Percentiles rank a stretch among this genome's conserved stretches.
Evolutionary conservation across 148 eudicot genomes (phyloP).

Genomic region (Camellia granthamiana): DNA sequence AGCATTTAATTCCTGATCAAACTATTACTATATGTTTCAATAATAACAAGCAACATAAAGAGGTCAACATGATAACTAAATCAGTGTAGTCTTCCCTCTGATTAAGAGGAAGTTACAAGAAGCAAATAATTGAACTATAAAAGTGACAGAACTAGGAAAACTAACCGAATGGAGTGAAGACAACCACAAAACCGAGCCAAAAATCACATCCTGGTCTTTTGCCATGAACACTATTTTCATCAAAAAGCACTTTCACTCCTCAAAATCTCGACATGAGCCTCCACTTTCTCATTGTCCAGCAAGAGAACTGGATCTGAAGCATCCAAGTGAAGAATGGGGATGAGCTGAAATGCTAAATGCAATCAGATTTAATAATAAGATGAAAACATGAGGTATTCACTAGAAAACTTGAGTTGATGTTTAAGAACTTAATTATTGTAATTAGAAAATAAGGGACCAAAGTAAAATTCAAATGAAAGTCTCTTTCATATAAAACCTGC

Average conservation of each 20-base stretch:
- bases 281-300: no score
- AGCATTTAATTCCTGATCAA: not conserved
- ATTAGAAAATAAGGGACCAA: no score
- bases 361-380: not conserved
- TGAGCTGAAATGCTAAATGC: conserved; percentile 1
- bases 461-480: no score
- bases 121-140: not conserved
- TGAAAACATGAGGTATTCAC: not conserved
- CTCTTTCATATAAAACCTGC: no score
- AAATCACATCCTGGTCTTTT: not conserved
- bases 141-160: not conserved
- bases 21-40: not conserved
- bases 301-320: not conserved
- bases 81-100: not conserved
- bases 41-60: not conserved
- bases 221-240: not conserved
- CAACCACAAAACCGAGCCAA: not conserved
- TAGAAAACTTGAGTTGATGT: no score
- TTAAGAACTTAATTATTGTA: no score
- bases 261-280: not conserved
- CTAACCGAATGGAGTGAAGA: not conserved
- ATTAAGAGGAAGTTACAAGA: not conserved
- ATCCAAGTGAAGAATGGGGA: not conserved
- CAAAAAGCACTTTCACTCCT: not conserved
- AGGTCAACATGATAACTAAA: not conserved